These are phyloP conservation scores for Globisporangium spinosum DNA, from an alignment of 352 stramenopile genomes.

Conservation along the genomic window DNA sequence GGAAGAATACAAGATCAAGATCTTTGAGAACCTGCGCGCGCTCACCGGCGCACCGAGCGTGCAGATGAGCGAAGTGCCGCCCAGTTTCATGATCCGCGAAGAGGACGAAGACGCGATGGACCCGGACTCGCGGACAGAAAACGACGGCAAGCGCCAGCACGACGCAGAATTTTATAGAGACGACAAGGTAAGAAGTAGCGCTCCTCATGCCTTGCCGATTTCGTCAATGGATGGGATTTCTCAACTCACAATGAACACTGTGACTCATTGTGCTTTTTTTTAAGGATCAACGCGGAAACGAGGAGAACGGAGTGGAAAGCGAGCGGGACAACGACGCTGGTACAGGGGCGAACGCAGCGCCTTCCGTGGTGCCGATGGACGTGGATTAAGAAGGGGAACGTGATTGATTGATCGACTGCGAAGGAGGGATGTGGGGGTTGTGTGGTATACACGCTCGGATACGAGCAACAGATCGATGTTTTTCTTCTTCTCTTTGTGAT, in stretches of 20 bases:
- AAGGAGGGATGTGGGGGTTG: not conserved
- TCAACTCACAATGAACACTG: not conserved
- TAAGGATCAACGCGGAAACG: conserved; percentile 44
- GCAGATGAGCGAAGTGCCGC: conserved; percentile 74
- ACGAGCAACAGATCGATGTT: not conserved
- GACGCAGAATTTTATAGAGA: conserved; percentile 83
- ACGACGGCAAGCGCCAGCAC: conserved; percentile 66
- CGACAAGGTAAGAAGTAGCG: conserved; percentile 43
- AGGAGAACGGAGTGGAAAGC: conserved; percentile 27
- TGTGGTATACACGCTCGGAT: not conserved
- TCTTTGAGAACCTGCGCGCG: conserved; percentile 79
- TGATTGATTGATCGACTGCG: not conserved
- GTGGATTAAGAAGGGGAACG: conserved; percentile 36
- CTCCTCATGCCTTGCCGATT: not conserved
- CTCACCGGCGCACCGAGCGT: conserved; percentile 75
- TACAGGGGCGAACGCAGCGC: conserved; percentile 43
- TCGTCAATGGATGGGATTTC: not conserved
- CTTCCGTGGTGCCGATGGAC: conserved; percentile 74
- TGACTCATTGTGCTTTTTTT: not conserved
- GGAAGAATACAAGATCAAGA: conserved; percentile 83
- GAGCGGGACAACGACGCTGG: conserved; percentile 24
- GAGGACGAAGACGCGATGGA: conserved; percentile 76
- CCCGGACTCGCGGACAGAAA: conserved; percentile 63
- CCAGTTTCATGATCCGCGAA: conserved; percentile 68
- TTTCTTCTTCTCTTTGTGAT: not conserved